Percentiles rank a stretch among this genome's conserved stretches.
These are phyloP conservation scores for Fusarium nelsonii DNA, from an alignment of 2,329 filamentous ascomycete species.

Conservation along the genomic window DNA sequence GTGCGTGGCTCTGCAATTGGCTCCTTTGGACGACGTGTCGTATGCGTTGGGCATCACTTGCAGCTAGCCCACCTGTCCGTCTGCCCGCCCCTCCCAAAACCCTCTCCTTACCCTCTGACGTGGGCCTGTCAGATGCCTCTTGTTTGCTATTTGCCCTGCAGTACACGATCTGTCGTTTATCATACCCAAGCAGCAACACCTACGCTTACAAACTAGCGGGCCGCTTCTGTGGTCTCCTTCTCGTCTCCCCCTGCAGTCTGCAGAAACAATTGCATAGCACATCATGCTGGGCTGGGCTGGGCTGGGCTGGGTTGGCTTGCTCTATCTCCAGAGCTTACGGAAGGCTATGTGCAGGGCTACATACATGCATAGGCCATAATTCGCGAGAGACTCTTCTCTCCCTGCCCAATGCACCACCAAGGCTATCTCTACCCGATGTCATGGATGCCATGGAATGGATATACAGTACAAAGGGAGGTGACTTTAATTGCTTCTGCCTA, in stretches of 20 bases:
- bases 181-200: conserved; percentile 18
- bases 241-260: conserved; percentile 16
- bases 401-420: conserved; percentile 19
- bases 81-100: conserved; percentile 21
- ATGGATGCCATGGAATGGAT: not conserved
- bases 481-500: conserved; percentile 40
- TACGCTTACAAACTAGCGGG: conserved; percentile 11
- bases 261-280: conserved; percentile 4
- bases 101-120: conserved; percentile 20
- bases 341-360: conserved; percentile 1
- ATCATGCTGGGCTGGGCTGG: not conserved
- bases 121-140: conserved; percentile 30
- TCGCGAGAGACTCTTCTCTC: conserved; percentile 4
- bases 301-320: conserved; percentile 10
- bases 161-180: conserved; percentile 21
- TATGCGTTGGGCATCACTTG: conserved; percentile 38
- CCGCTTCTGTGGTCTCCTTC: conserved; percentile 17
- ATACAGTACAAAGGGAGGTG: conserved; percentile 11
- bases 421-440: conserved; percentile 17
- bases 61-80: conserved; percentile 9
- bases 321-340: conserved; percentile 17
- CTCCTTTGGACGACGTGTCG: conserved; percentile 29
- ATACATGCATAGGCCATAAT: not conserved
- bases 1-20: conserved; percentile 19
- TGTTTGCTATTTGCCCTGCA: conserved; percentile 22